A percentile compares a stretch with the other conserved stretches of the same genome.
These are phyloP conservation scores for Pichia pseudocactophila DNA, from an alignment of 805 yeast genomes.

Conservation along the genomic window DNA sequence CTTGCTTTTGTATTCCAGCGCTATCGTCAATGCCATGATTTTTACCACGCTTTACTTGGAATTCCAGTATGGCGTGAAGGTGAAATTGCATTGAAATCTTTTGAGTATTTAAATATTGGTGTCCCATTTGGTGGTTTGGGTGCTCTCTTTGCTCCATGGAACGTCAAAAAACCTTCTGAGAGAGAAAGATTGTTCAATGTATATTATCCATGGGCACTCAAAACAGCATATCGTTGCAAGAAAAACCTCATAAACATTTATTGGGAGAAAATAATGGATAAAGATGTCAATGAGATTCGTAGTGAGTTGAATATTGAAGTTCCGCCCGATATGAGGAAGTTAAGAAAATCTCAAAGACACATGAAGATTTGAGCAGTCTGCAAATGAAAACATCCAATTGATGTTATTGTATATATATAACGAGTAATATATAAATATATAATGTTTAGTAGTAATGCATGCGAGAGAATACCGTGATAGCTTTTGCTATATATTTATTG, in stretches of 20 bases:
- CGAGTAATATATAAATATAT: too few relatives aligned
- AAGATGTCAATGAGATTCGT: conserved; percentile 66
- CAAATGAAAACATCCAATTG: neutral
- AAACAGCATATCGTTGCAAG: conserved; percentile 57
- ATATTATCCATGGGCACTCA: conserved; percentile 83
- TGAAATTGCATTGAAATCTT: conserved; percentile 87
- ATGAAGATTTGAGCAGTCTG: neutral
- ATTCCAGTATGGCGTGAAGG: conserved; percentile 90
- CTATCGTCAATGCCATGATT: conserved; percentile 94
- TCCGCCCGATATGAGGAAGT: conserved; percentile 70
- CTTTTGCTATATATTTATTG: too few relatives aligned
- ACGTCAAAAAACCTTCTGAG: conserved; percentile 51
- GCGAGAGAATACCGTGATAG: too few relatives aligned
- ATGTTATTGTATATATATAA: too few relatives aligned
- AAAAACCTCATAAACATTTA: conserved; percentile 72
- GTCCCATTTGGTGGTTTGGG: conserved; percentile 95
- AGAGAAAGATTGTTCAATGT: conserved; percentile 54
- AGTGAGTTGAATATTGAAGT: conserved; percentile 59
- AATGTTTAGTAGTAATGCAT: too few relatives aligned
- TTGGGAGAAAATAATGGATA: conserved; percentile 79
- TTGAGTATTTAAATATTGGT: conserved; percentile 87
- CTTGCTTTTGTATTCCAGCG: conserved; percentile 89
- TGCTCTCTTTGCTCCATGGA: conserved; percentile 78
- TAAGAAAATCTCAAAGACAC: conserved; percentile 33
- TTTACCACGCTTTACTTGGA: conserved; percentile 87